Evolutionary conservation across 169 alveolate species (phyloP).

Genomic region (Babesia gibsoni): DNA sequence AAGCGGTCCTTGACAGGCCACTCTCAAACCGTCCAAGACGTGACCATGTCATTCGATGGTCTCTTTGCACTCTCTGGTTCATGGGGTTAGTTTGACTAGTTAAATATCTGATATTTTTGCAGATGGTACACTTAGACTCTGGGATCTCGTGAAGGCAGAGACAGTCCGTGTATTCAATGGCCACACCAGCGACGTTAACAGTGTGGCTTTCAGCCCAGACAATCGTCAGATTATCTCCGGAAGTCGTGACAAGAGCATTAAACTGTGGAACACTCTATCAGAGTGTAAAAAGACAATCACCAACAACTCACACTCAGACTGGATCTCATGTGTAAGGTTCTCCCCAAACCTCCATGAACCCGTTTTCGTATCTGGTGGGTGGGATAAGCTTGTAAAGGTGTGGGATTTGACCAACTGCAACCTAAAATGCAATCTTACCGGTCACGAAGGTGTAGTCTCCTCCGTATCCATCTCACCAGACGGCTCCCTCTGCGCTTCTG

Average conservation of each 20-base stretch:
- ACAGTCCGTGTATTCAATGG: conserved; percentile 90
- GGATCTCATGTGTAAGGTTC: conserved; percentile 97
- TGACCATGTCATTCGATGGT: conserved; percentile 90
- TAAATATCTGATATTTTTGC: not conserved
- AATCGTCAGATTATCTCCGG: conserved; percentile 98
- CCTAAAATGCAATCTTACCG: conserved; percentile 90
- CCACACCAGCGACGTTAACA: conserved; percentile 91
- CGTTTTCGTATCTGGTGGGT: conserved; percentile 94
- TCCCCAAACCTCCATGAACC: conserved; percentile 94
- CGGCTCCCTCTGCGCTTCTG: conserved; percentile 97
- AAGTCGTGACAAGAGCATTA: conserved; percentile 94
- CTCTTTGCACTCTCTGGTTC: conserved; percentile 93
- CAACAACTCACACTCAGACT: conserved; percentile 93
- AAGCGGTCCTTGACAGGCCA: conserved; percentile 87
- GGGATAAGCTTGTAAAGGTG: conserved; percentile 96
- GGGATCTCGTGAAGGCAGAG: conserved; percentile 89
- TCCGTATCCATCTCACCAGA: conserved; percentile 94
- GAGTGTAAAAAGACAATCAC: conserved; percentile 94
- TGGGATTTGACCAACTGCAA: conserved; percentile 92
- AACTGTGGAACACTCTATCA: conserved; percentile 97
- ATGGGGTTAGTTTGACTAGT: conserved; percentile 75
- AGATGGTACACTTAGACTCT: conserved; percentile 87
- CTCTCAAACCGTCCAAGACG: conserved; percentile 90
- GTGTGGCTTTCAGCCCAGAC: conserved; percentile 97
- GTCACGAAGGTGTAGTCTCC: conserved; percentile 94